Base-by-base conservation (phyloP, 164 flowering plant species). In the Liquidambar formosana region DNA sequence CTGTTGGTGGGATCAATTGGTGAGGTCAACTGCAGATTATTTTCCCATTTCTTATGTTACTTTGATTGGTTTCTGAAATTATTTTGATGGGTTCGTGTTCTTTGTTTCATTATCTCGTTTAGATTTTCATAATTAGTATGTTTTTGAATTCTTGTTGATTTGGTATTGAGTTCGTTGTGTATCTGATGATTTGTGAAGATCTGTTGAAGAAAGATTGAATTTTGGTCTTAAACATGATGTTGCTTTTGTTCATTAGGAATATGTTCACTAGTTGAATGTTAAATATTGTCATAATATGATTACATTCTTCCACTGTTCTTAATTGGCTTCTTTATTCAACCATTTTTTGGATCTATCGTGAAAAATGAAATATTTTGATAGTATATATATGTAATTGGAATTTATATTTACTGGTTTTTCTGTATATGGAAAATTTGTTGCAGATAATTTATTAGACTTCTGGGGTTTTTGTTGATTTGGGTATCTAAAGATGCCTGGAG, bases 401-500 rank as follows among this genome's bases (percentile, higher is more conserved):
- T 44, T 15, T 57, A 8, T 57, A 57, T 56, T 57, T 10, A 10
- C 22, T 61, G 10, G 10, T 9, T 23, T 43, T 45, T 61, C 51
- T 33, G 19, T 64, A 21, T 57, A 19, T 57, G 43, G 49, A 63
- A 52, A 25, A 12, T 48, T 73, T 61, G 28, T 67, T 75, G 71
- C 85, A 83, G 84, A 66, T 71, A 57, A 52, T 25, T 75, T 13
- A 57, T 66, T 46, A 18, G 61, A 61, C 41, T 45, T 65, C 57
- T 56, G 28, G 63, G 16, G 43, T 49, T 59, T 66, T 46, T 26
- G 23, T 66, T 63, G 71, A 49, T 52, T 70, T 74, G 43, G 72
- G 47, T 16, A 48, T 38, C 8, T 21, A 61, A 74, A 73, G 68
- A 93, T 91, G 96, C 96, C 93, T 75, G 94, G 93, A 56, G 63